These are phyloP conservation scores for Aegilops longissima DNA, from an alignment of 176 grass and related monocot genomes.

Conservation along the genomic window DNA sequence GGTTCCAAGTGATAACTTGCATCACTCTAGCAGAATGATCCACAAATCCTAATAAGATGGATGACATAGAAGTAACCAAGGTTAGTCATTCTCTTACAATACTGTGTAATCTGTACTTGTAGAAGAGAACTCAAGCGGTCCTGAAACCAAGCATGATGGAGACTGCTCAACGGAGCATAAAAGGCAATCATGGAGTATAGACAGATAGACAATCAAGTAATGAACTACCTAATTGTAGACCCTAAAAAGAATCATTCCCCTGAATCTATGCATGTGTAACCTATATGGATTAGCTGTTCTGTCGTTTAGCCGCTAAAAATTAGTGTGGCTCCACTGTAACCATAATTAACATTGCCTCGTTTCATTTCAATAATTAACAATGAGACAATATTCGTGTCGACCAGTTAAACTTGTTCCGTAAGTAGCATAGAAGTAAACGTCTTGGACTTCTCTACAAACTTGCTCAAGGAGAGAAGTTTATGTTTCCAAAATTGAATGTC, in stretches of 20 bases:
- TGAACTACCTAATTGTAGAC: conserved; percentile 13
- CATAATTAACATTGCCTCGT: background rate
- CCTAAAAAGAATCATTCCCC: background rate
- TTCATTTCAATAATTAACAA: background rate
- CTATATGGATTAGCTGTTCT: conserved; percentile 19
- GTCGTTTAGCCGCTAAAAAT: background rate
- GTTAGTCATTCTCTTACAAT: background rate
- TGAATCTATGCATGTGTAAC: background rate
- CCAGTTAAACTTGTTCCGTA: conserved; percentile 9
- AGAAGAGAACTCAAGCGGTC: background rate
- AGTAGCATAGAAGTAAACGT: background rate
- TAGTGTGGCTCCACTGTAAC: background rate
- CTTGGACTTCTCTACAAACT: background rate
- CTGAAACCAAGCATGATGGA: conserved; percentile 20
- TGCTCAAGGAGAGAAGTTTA: background rate
- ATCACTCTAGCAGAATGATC: conserved; percentile 90
- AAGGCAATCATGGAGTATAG: conserved; percentile 28
- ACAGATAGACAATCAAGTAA: conserved; percentile 12
- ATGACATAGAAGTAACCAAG: background rate
- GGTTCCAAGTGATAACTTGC: conserved; percentile 95
- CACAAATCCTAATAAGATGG: conserved; percentile 64
- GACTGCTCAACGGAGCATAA: conserved; percentile 30
- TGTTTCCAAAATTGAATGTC: conserved; percentile 1
- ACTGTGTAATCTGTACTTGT: background rate
- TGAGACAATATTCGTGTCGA: background rate